These are phyloP conservation scores for Aurifilum marmelostoma DNA, from an alignment of 2,329 filamentous ascomycete genomes.

Conservation along the genomic window DNA sequence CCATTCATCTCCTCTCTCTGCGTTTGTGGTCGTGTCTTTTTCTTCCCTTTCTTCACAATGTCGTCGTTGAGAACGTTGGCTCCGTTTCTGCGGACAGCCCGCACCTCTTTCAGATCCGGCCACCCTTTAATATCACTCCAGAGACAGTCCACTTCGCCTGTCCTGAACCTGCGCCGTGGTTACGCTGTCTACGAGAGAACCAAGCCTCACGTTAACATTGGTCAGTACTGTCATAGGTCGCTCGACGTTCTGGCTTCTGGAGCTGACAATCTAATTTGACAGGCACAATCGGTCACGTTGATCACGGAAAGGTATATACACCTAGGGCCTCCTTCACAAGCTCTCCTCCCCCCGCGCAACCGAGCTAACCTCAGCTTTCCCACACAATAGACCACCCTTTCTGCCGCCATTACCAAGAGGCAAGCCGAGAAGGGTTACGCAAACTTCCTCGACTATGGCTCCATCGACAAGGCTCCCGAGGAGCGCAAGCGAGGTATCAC, in stretches of 20 bases:
- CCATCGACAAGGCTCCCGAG: constrained; percentile 98
- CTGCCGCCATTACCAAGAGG: constrained; percentile 97
- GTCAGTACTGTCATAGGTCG: constrained; percentile 51
- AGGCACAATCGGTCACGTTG: constrained; percentile 98
- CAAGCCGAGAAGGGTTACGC: constrained; percentile 94
- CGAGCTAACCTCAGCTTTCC: constrained; percentile 30
- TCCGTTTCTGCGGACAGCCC: constrained; percentile 81
- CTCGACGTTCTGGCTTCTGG: constrained; percentile 25
- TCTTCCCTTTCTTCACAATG: constrained; percentile 61
- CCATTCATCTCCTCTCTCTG: constrained; percentile 26
- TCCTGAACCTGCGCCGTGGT: constrained; percentile 67
- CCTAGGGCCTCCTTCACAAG: neutral
- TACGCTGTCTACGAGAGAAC: constrained; percentile 79
- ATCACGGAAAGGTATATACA: constrained; percentile 90
- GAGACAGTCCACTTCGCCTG: constrained; percentile 65
- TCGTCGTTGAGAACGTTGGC: constrained; percentile 78
- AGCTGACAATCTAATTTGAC: constrained; percentile 27
- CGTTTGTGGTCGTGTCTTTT: constrained; percentile 34
- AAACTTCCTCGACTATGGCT: constrained; percentile 93
- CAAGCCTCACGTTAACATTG: constrained; percentile 99
- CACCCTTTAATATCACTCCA: constrained; percentile 77
- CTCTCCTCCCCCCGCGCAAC: neutral
- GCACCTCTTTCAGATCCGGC: constrained; percentile 70
- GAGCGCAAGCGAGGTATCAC: constrained; percentile 99
- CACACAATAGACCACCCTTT: constrained; percentile 80